Percentiles rank a stretch among this genome's conserved stretches.
Evolutionary conservation across 371 early-diverging fungal genomes (phyloP).

Genomic region (Syncephalis fuscata): DNA sequence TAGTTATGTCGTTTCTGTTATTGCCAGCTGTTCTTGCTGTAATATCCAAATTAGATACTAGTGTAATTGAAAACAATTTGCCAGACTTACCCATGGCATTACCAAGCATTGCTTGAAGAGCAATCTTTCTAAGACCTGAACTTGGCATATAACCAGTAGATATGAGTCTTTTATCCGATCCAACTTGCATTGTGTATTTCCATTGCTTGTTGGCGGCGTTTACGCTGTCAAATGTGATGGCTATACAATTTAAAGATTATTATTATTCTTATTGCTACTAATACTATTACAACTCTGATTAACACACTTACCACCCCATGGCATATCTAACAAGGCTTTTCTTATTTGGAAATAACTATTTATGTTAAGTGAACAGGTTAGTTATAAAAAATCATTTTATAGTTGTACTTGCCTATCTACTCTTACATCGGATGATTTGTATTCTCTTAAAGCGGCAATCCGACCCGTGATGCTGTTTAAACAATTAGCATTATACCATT

Average conservation of each 20-base stretch:
- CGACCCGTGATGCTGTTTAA: too few species aligned
- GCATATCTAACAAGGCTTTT: conserved; percentile 14
- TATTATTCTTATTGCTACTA: not conserved
- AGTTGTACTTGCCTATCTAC: too few species aligned
- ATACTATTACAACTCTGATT: not conserved
- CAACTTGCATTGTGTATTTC: conserved; percentile 32
- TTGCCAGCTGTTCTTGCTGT: conserved; percentile 6
- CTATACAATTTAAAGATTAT: not conserved
- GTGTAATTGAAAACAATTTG: conserved; percentile 7
- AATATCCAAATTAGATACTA: not conserved
- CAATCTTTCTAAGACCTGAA: conserved; percentile 28
- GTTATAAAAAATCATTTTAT: too few species aligned
- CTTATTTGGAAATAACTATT: too few species aligned
- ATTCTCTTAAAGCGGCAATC: too few species aligned
- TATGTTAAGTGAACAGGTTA: too few species aligned
- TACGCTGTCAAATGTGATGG: conserved; percentile 9
- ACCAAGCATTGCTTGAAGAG: conserved; percentile 23
- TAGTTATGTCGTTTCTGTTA: conserved; percentile 9
- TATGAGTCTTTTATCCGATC: conserved; percentile 27
- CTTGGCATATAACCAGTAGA: conserved; percentile 25
- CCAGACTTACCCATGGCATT: conserved; percentile 15
- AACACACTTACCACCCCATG: conserved; percentile 5
- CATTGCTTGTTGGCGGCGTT: conserved; percentile 15
- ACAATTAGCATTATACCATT: not conserved
- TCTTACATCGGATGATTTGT: too few species aligned